Evolutionary conservation across 805 yeast species (phyloP).

Genomic region (Candida ponderosae): DNA sequence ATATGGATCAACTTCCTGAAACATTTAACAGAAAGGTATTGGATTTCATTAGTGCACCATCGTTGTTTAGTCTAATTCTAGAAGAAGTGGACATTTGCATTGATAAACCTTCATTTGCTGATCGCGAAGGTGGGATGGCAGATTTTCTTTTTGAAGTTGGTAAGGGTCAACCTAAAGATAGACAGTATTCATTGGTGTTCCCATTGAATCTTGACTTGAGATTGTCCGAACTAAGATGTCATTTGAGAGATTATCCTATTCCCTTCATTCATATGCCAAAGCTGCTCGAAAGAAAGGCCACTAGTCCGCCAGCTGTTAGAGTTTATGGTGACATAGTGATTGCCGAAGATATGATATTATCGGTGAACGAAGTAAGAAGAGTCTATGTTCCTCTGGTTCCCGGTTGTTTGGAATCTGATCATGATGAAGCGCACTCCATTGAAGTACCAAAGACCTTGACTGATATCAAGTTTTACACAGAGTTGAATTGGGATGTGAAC

Average conservation of each 20-base stretch:
- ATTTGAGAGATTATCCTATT: constrained; percentile 78
- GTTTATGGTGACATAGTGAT: constrained; percentile 60
- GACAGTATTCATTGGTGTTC: constrained; percentile 56
- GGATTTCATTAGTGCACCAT: constrained; percentile 39
- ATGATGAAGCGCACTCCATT: constrained; percentile 41
- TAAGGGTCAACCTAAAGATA: constrained; percentile 72
- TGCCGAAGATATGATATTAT: constrained; percentile 52
- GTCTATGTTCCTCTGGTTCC: constrained; percentile 58
- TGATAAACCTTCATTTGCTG: constrained; percentile 42
- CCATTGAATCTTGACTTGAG: constrained; percentile 55
- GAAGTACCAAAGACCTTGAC: constrained; percentile 71
- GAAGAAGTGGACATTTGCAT: constrained; percentile 41
- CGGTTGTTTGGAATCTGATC: constrained; percentile 26
- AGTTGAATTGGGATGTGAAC: constrained; percentile 45
- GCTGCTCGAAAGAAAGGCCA: constrained; percentile 3
- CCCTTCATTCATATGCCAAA: constrained; percentile 71
- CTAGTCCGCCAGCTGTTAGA: constrained; percentile 25
- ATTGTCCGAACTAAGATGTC: constrained; percentile 57
- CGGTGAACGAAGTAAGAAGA: constrained; percentile 47
- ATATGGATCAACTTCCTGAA: constrained; percentile 26
- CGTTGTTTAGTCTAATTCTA: constrained; percentile 44
- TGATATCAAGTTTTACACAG: constrained; percentile 63
- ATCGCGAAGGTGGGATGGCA: constrained; percentile 35
- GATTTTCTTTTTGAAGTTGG: constrained; percentile 67
- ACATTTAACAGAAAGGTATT: constrained; percentile 37